These are phyloP conservation scores for Neltuma alba DNA, from an alignment of 306 rosid genomes.

Conservation along the genomic window DNA sequence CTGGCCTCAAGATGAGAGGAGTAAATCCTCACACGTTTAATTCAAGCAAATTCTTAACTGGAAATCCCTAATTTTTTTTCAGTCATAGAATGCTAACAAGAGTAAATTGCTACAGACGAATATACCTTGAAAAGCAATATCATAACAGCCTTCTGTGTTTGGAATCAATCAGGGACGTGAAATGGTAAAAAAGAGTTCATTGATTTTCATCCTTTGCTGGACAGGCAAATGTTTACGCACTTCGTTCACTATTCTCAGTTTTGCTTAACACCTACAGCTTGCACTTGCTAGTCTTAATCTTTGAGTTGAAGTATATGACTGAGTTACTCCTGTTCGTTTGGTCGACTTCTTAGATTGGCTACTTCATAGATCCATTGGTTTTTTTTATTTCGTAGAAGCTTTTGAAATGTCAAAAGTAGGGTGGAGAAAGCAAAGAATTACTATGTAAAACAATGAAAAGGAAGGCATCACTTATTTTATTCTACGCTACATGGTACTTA, in stretches of 20 bases:
- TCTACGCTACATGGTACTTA: background rate
- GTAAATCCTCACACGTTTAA: background rate
- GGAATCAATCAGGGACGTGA: background rate
- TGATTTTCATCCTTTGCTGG: background rate
- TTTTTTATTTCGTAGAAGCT: background rate
- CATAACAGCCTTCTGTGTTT: background rate
- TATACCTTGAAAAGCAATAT: background rate
- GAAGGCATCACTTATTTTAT: background rate
- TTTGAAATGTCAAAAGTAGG: conserved; percentile 24
- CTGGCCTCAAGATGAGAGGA: conserved; percentile 11
- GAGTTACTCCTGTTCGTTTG: background rate
- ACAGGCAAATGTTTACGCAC: background rate
- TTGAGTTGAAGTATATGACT: background rate
- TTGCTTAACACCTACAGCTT: conserved; percentile 15
- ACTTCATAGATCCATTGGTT: background rate
- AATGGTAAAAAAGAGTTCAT: background rate
- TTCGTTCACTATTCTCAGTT: background rate
- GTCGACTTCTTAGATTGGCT: background rate
- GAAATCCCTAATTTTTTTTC: background rate
- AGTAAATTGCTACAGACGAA: background rate
- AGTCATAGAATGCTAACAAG: background rate
- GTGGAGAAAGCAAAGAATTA: background rate
- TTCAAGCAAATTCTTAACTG: background rate
- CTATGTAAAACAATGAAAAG: background rate
- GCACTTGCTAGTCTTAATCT: background rate